Conservation (phyloP, 1,284 basidiomycete species). For the Mrakiaceae sp. region DNA sequence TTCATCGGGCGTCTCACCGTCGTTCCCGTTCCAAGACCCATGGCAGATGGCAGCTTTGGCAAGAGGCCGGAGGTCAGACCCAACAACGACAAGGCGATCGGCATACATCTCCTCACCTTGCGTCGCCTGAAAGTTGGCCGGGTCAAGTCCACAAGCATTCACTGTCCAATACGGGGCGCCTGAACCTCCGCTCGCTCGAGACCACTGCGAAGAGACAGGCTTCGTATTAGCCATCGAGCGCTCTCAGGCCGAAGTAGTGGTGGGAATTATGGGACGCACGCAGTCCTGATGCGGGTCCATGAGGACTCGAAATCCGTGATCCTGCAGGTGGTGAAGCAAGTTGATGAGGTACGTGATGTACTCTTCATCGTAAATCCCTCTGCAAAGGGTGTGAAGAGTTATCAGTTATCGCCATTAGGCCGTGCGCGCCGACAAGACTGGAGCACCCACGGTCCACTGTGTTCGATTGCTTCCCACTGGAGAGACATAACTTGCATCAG, state of each 20-base stretch:
- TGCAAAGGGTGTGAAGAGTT: constrained; percentile 28
- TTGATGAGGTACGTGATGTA: constrained; percentile 86
- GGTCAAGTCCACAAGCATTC: constrained; percentile 80
- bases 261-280: constrained; percentile 41
- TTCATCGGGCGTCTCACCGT: not conserved
- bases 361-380: constrained; percentile 78
- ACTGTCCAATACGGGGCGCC: constrained; percentile 95
- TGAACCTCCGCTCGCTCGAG: constrained; percentile 88
- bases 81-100: too few relatives aligned
- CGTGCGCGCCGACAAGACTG: not conserved
- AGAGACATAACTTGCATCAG: constrained; percentile 77
- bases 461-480: constrained; percentile 90
- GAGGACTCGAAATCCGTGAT: constrained; percentile 63
- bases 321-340: constrained; percentile 82
- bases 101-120: constrained; percentile 34
- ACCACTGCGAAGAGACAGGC: constrained; percentile 58
- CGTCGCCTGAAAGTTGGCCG: constrained; percentile 69
- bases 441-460: constrained; percentile 73
- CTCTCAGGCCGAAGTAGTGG: not conserved
- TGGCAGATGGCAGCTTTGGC: not conserved
- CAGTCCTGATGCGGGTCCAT: constrained; percentile 96
- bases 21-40: not conserved
- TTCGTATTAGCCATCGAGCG: not conserved
- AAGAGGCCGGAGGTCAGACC: too few relatives aligned
- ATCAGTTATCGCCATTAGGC: not conserved